Percentiles rank a stretch among this genome's conserved stretches.
These are phyloP conservation scores for Geotrichum ghanense DNA, from an alignment of 805 yeast species.

Conservation along the genomic window DNA sequence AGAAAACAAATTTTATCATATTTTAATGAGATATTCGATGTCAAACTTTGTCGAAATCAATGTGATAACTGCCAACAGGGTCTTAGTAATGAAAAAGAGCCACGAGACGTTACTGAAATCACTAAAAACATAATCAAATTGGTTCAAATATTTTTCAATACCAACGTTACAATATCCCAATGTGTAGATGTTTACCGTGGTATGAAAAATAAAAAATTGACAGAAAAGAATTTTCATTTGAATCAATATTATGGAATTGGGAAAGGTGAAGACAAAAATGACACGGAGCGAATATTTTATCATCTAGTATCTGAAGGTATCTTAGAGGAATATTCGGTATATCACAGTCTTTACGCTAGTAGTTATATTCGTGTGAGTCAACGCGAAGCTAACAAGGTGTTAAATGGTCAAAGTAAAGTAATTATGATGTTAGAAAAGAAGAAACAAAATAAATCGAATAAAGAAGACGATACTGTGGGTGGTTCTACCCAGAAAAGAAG, in stretches of 20 bases:
- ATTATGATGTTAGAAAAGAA: slow-evolving; percentile 12
- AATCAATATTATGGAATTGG: slow-evolving; percentile 50
- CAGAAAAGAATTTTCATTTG: slow-evolving; percentile 35
- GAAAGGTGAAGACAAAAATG: slow-evolving; percentile 59
- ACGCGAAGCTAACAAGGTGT: slow-evolving; percentile 34
- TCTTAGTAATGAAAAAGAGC: slow-evolving; percentile 6
- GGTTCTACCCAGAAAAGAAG: slow-evolving; percentile 24
- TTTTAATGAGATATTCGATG: slow-evolving; percentile 73
- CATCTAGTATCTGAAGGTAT: slow-evolving; percentile 56
- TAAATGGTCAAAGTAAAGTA: slow-evolving; percentile 26
- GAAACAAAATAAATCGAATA: too few relatives aligned
- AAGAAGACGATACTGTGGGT: slow-evolving; percentile 9
- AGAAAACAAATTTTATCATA: slow-evolving; percentile 81
- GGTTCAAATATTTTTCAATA: slow-evolving; percentile 37
- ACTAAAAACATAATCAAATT: slow-evolving; percentile 50
- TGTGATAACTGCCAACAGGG: slow-evolving; percentile 76
- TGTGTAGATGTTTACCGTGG: slow-evolving; percentile 81
- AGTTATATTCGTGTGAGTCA: slow-evolving; percentile 61
- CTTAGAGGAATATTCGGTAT: slow-evolving; percentile 58
- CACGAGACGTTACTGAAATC: slow-evolving; percentile 52
- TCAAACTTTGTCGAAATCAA: slow-evolving; percentile 48
- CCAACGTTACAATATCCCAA: slow-evolving; percentile 62
- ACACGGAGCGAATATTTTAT: slow-evolving; percentile 75
- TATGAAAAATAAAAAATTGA: slow-evolving; percentile 39
- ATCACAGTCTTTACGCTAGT: slow-evolving; percentile 72